phyloP scores from a whole-genome alignment of 2,329 filamentous ascomycete species.

The Penicillium sp. region DNA sequence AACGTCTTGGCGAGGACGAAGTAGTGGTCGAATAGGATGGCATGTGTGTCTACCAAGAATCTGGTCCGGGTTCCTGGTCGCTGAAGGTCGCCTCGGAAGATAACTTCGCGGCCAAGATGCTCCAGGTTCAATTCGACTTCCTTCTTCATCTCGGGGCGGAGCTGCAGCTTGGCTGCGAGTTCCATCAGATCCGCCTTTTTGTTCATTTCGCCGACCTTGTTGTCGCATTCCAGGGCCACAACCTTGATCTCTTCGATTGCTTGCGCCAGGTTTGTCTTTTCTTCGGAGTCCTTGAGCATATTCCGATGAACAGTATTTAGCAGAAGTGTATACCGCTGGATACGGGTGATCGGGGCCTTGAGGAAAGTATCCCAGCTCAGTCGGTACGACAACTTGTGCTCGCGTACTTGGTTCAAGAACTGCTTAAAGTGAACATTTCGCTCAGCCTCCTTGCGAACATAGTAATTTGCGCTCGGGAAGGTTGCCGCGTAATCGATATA shows the following conservation, averaged over 20 bases:
- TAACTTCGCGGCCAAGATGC: constrained; percentile 88
- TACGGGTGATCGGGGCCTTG: constrained; percentile 87
- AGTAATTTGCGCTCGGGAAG: constrained; percentile 81
- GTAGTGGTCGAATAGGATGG: constrained; percentile 94
- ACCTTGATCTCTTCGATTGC: constrained; percentile 91
- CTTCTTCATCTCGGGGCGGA: constrained; percentile 84
- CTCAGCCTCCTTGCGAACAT: constrained; percentile 81
- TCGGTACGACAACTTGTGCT: constrained; percentile 77
- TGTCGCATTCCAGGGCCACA: constrained; percentile 88
- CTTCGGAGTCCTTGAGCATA: constrained; percentile 81
- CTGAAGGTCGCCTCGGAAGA: constrained; percentile 87
- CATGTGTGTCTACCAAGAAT: constrained; percentile 94
- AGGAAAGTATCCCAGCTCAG: constrained; percentile 94
- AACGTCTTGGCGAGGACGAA: constrained; percentile 85
- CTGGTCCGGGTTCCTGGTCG: constrained; percentile 83
- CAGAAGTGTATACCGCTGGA: constrained; percentile 87
- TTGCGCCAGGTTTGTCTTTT: constrained; percentile 80
- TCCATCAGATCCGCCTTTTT: constrained; percentile 90
- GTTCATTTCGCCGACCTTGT: constrained; percentile 87
- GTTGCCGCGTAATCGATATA: constrained; percentile 92
- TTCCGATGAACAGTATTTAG: constrained; percentile 82
- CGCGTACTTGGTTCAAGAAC: constrained; percentile 80
- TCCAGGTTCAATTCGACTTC: constrained; percentile 84
- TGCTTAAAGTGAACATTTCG: constrained; percentile 83
- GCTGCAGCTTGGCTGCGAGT: constrained; percentile 77